phyloP scores from a whole-genome alignment of 2,329 filamentous ascomycete species.

The Beauveria sp. region DNA sequence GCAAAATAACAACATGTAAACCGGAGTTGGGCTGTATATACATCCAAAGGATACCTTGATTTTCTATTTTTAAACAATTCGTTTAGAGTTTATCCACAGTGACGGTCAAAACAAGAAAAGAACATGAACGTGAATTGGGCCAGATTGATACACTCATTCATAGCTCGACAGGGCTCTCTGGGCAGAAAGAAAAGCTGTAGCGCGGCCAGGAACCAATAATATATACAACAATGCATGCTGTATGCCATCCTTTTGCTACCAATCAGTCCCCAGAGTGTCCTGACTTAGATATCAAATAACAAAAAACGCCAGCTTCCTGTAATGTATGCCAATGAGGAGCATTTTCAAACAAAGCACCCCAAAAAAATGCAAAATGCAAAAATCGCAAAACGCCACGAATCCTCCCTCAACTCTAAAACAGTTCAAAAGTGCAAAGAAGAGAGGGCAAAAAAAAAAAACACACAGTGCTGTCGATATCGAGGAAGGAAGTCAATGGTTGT shows the following conservation, averaged over 20 bases:
- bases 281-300: background rate
- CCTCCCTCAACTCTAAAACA: too few species aligned
- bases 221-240: slow-evolving; percentile 1
- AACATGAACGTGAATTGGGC: background rate
- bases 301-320: background rate
- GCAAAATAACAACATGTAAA: slow-evolving; percentile 6
- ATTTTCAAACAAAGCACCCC: slow-evolving; percentile 9
- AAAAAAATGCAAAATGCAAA: too few species aligned
- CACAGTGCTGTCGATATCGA: too few species aligned
- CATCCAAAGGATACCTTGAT: slow-evolving; percentile 10
- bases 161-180: too few species aligned
- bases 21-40: slow-evolving; percentile 12
- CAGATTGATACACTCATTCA: background rate
- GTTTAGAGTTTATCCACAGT: background rate
- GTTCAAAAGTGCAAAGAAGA: too few species aligned
- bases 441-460: too few species aligned
- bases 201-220: background rate
- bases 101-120: background rate
- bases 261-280: background rate
- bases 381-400: too few species aligned
- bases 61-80: background rate
- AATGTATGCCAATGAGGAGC: background rate
- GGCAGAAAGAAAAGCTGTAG: background rate
- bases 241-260: background rate
- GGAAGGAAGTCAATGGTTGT: too few species aligned